These are phyloP conservation scores for Calonectria multiphialidica DNA, from an alignment of 2,329 filamentous ascomycete species.

Conservation along the genomic window DNA sequence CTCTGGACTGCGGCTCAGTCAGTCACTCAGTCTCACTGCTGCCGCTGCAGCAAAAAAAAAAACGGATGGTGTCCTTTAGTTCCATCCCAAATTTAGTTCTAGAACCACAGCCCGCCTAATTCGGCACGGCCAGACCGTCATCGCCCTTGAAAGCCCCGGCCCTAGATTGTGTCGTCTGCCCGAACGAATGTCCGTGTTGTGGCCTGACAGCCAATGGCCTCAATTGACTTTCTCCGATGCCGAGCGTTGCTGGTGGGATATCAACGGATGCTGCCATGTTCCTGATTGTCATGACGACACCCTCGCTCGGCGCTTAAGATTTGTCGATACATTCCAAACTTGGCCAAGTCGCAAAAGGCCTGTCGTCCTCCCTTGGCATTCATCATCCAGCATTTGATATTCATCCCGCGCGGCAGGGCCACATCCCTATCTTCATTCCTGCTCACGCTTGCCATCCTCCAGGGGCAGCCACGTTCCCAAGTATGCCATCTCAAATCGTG, in stretches of 20 bases:
- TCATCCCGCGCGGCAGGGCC: not conserved
- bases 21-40: not conserved
- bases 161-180: not conserved
- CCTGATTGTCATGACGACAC: not conserved
- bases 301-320: not conserved
- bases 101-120: not conserved
- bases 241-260: not conserved
- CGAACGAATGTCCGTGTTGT: not conserved
- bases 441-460: not conserved
- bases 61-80: not conserved
- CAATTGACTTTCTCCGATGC: slow-evolving; percentile 11
- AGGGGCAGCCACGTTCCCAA: slow-evolving; percentile 1
- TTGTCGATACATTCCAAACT: slow-evolving; percentile 18
- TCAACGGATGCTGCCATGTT: not conserved
- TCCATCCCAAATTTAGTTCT: not conserved
- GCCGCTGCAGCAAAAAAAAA: not conserved
- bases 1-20: slow-evolving; percentile 7
- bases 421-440: not conserved
- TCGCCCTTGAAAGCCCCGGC: not conserved
- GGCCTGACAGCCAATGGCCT: not conserved
- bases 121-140: slow-evolving; percentile 1
- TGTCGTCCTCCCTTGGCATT: slow-evolving; percentile 6
- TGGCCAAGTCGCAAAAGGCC: not conserved
- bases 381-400: slow-evolving; percentile 2
- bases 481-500: not conserved